Conservation (phyloP, 1,284 basidiomycete genomes). For the Cutaneotrichosporon mucoides region DNA sequence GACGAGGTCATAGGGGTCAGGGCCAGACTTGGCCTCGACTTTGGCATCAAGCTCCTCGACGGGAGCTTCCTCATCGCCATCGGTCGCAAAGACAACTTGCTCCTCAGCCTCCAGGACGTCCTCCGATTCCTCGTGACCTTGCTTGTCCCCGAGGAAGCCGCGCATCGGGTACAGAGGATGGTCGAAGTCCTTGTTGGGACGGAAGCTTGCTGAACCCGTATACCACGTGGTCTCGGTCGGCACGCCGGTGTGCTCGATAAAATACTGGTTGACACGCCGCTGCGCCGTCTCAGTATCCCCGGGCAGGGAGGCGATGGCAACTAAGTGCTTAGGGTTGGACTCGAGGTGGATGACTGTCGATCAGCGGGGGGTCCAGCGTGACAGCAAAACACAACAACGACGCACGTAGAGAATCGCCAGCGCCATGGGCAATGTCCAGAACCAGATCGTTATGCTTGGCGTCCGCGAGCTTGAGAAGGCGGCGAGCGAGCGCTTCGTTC, state of each 20-base stretch:
- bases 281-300: conserved; percentile 55
- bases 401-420: conserved; percentile 62
- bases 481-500: conserved; percentile 60
- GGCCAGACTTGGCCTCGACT: background rate
- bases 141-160: conserved; percentile 27
- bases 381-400: conserved; percentile 18
- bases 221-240: conserved; percentile 25
- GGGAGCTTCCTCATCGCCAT: background rate
- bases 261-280: conserved; percentile 47
- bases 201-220: conserved; percentile 20
- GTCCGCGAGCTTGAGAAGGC: conserved; percentile 53
- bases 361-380: background rate
- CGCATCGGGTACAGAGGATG: conserved; percentile 43
- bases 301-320: conserved; percentile 60
- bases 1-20: conserved; percentile 42
- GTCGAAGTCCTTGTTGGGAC: conserved; percentile 24
- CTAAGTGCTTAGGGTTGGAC: conserved; percentile 49
- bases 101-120: conserved; percentile 1
- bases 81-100: background rate
- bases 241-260: conserved; percentile 2
- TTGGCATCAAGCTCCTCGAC: background rate
- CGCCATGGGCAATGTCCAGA: conserved; percentile 67
- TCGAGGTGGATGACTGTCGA: conserved; percentile 41
- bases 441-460: conserved; percentile 51
- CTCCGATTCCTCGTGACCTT: background rate